Conservation (phyloP, 2,329 filamentous ascomycete species). For the Aureobasidium lini region DNA sequence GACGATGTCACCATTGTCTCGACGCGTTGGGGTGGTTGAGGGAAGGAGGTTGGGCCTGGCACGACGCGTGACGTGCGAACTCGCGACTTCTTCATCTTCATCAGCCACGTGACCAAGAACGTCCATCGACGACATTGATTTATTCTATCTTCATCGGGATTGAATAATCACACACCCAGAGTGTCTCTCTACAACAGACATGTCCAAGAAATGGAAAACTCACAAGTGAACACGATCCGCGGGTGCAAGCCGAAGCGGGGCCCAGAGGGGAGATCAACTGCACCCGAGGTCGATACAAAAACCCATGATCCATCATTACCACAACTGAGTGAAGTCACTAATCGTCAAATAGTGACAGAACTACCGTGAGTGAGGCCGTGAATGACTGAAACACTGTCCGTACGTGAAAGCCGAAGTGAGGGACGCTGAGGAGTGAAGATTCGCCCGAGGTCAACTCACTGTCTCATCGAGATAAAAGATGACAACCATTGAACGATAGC, state of each 20-base stretch:
- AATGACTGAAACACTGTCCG: background rate
- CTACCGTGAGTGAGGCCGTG: background rate
- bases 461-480: background rate
- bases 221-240: background rate
- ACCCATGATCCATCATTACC: background rate
- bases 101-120: too few relatives aligned
- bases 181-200: background rate
- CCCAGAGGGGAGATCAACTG: background rate
- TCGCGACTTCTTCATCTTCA: background rate
- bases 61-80: background rate
- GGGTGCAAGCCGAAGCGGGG: conserved; percentile 2
- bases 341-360: background rate
- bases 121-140: too few relatives aligned
- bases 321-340: background rate
- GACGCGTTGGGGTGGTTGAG: too few relatives aligned
- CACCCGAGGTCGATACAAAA: background rate
- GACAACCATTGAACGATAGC: background rate
- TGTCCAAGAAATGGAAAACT: background rate
- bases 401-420: background rate
- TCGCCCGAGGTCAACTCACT: background rate
- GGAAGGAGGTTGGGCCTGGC: background rate
- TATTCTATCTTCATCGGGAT: too few relatives aligned
- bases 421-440: background rate
- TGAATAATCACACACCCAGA: too few relatives aligned
- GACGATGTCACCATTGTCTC: background rate